phyloP scores from a whole-genome alignment of 2,329 filamentous ascomycete species.

The Microcyclospora pomicola region DNA sequence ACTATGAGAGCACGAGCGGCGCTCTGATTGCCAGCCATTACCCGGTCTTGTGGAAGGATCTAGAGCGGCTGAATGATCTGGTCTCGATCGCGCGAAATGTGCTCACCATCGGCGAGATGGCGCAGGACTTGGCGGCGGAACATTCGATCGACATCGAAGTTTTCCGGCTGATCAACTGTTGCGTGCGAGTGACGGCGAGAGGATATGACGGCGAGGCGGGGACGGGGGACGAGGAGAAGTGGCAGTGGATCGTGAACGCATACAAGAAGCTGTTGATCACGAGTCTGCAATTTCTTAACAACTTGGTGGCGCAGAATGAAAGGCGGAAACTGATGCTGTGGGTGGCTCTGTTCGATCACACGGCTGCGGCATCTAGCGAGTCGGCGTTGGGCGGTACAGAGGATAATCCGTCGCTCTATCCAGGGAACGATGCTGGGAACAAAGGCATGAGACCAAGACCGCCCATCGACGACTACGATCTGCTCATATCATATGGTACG shows the following conservation, averaged over 20 bases:
- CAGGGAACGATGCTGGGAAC: background rate
- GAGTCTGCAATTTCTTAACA: slow-evolving; percentile 52
- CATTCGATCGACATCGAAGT: slow-evolving; percentile 47
- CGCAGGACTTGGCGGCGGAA: slow-evolving; percentile 49
- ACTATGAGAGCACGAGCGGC: slow-evolving; percentile 45
- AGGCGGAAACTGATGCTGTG: slow-evolving; percentile 51
- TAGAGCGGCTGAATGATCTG: slow-evolving; percentile 48
- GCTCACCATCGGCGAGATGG: slow-evolving; percentile 45
- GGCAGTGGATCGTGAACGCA: slow-evolving; percentile 51
- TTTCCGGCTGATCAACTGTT: slow-evolving; percentile 47
- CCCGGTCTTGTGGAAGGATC: slow-evolving; percentile 44
- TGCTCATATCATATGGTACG: slow-evolving; percentile 18
- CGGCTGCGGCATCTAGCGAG: background rate
- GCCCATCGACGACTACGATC: slow-evolving; percentile 14
- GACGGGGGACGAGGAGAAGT: slow-evolving; percentile 48
- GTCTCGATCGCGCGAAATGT: slow-evolving; percentile 49
- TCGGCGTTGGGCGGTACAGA: background rate
- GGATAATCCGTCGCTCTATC: background rate
- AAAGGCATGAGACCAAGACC: slow-evolving; percentile 10
- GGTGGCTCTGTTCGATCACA: slow-evolving; percentile 46
- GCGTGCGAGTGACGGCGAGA: slow-evolving; percentile 48
- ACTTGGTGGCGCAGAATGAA: slow-evolving; percentile 52
- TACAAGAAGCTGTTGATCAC: slow-evolving; percentile 54
- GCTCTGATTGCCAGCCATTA: slow-evolving; percentile 49
- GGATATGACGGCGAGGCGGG: slow-evolving; percentile 52